A percentile compares a stretch with the other conserved stretches of the same genome.
Evolutionary conservation across 108 stramenopile genomes (phyloP).

Genomic region (Cyclostephanos invisitatus): DNA sequence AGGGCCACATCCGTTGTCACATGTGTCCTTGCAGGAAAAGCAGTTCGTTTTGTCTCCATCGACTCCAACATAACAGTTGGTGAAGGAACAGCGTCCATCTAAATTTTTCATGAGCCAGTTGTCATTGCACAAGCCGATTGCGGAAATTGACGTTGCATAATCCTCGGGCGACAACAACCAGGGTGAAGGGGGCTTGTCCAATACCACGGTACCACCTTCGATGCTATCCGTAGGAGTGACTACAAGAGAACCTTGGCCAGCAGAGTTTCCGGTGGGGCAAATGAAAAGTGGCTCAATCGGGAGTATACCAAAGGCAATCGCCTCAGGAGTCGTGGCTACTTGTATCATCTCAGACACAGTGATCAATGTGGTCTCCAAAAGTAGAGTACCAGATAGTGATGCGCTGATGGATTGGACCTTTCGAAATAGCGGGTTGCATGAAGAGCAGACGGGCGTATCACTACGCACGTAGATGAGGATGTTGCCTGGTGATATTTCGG

Average conservation of each 20-base stretch:
- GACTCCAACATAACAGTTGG: conserved; percentile 6
- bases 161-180: neutral
- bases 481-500: conserved; percentile 4
- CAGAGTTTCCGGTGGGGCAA: neutral
- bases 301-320: neutral
- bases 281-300: neutral
- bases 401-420: conserved; percentile 5
- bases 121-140: neutral
- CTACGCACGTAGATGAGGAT: neutral
- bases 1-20: conserved; percentile 5
- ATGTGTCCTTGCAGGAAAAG: neutral
- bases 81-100: neutral
- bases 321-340: neutral
- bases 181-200: neutral
- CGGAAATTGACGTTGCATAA: neutral
- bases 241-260: neutral
- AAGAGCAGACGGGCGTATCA: neutral
- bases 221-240: neutral
- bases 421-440: conserved; percentile 4
- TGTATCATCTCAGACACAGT: neutral
- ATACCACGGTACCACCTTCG: neutral
- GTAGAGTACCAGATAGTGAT: neutral
- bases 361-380: neutral
- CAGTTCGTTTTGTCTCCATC: neutral
- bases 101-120: neutral